These are phyloP conservation scores for Neurospora sp. DNA, from an alignment of 495 filamentous ascomycete genomes.

Conservation along the genomic window DNA sequence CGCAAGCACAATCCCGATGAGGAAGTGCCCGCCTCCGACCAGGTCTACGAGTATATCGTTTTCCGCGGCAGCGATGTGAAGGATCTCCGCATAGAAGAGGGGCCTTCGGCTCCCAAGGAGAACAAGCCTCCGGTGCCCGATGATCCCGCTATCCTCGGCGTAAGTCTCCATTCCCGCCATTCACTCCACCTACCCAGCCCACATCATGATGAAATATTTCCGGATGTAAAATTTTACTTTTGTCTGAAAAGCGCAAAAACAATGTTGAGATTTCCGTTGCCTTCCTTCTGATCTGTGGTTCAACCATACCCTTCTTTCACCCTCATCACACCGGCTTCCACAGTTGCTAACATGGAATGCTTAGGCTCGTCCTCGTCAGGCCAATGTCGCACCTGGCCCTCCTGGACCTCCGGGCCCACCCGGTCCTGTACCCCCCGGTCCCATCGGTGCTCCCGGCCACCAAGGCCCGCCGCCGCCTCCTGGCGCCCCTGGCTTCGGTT, in stretches of 20 bases:
- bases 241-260: conserved; percentile 77
- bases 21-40: conserved; percentile 70
- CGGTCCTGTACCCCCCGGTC: conserved; percentile 17
- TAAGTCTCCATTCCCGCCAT: conserved; percentile 47
- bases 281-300: conserved; percentile 82
- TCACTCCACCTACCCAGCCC: neutral
- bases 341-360: conserved; percentile 15
- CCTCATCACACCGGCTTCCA: neutral
- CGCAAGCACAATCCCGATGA: conserved; percentile 66
- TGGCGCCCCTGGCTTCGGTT: conserved; percentile 18
- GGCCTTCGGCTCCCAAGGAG: conserved; percentile 53
- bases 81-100: conserved; percentile 84
- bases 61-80: conserved; percentile 99
- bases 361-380: conserved; percentile 33
- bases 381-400: conserved; percentile 22
- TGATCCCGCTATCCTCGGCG: conserved; percentile 93
- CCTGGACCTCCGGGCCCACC: conserved; percentile 21
- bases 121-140: conserved; percentile 72
- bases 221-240: conserved; percentile 67
- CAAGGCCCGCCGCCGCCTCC: conserved; percentile 14
- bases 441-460: conserved; percentile 19
- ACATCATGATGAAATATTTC: conserved; percentile 66
- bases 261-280: conserved; percentile 98
- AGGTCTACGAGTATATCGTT: conserved; percentile 97
- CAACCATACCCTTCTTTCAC: neutral